Conservation (phyloP, 305 asterid species). For the Fraxinus latifolia region DNA sequence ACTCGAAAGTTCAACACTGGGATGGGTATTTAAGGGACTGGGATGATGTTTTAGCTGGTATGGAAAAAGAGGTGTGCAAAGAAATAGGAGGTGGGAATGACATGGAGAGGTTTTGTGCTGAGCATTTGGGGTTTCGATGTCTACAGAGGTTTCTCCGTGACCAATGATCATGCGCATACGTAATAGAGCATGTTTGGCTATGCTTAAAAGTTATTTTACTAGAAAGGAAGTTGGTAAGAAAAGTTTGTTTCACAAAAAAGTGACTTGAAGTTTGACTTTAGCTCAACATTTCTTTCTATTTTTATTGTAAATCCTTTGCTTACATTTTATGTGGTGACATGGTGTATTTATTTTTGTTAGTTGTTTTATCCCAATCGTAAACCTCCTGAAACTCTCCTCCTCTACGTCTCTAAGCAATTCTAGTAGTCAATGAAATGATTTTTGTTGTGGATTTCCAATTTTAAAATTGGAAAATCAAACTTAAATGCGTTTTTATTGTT, state of each 20-base stretch:
- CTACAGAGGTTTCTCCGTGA: conserved; percentile 89
- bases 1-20: conserved; percentile 57
- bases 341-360: background rate
- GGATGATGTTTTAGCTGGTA: conserved; percentile 66
- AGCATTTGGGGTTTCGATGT: conserved; percentile 83
- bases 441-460: background rate
- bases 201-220: background rate
- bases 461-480: background rate
- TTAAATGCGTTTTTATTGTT: background rate
- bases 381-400: background rate
- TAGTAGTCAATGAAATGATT: background rate
- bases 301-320: conserved; percentile 7
- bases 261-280: background rate
- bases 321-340: background rate
- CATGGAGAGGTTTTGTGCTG: conserved; percentile 83
- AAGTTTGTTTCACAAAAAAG: background rate
- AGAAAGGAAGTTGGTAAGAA: background rate
- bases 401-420: background rate
- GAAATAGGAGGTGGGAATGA: conserved; percentile 69
- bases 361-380: background rate
- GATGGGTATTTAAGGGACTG: conserved; percentile 76
- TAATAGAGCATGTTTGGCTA: background rate
- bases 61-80: conserved; percentile 64
- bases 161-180: conserved; percentile 37
- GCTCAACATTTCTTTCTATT: background rate